phyloP scores from a whole-genome alignment of 2,329 filamentous ascomycete species.

The Xylariales sp. region DNA sequence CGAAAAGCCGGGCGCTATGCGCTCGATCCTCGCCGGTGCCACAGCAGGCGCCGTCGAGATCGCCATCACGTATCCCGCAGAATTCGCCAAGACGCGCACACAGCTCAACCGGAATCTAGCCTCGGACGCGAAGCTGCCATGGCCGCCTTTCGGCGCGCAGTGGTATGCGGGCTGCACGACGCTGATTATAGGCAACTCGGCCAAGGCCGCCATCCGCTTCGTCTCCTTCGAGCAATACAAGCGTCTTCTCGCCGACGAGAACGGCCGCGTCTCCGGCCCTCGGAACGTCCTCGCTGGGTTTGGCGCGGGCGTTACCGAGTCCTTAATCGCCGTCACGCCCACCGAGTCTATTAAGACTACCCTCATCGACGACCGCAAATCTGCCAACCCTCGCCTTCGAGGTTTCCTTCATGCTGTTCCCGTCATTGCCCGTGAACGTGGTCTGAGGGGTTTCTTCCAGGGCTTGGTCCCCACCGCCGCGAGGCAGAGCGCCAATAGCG shows the following conservation, averaged over 20 bases:
- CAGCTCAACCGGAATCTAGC: slow-evolving; percentile 90
- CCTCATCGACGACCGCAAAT: slow-evolving; percentile 96
- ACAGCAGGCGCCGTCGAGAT: slow-evolving; percentile 97
- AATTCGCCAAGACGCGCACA: slow-evolving; percentile 93
- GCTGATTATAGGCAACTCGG: slow-evolving; percentile 93
- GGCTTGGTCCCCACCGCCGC: slow-evolving; percentile 96
- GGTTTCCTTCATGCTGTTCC: slow-evolving; percentile 92
- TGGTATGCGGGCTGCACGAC: slow-evolving; percentile 99
- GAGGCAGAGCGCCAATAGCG: slow-evolving; percentile 93
- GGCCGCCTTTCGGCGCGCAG: slow-evolving; percentile 90
- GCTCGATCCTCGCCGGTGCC: slow-evolving; percentile 91
- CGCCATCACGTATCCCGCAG: slow-evolving; percentile 83
- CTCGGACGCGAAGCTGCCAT: slow-evolving; percentile 87
- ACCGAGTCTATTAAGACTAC: slow-evolving; percentile 99
- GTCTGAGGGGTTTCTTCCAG: slow-evolving; percentile 93
- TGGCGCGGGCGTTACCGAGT: slow-evolving; percentile 94
- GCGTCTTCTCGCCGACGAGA: slow-evolving; percentile 79
- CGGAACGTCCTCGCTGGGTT: slow-evolving; percentile 94
- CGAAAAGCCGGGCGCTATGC: slow-evolving; percentile 78
- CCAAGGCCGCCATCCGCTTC: slow-evolving; percentile 96
- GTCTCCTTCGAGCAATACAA: slow-evolving; percentile 98
- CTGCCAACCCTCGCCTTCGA: slow-evolving; percentile 83
- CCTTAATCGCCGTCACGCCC: slow-evolving; percentile 90
- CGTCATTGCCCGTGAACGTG: slow-evolving; percentile 88
- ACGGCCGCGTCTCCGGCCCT: slow-evolving; percentile 90